Conservation (phyloP, 176 grass and related monocot species). For the Musa acuminata region DNA sequence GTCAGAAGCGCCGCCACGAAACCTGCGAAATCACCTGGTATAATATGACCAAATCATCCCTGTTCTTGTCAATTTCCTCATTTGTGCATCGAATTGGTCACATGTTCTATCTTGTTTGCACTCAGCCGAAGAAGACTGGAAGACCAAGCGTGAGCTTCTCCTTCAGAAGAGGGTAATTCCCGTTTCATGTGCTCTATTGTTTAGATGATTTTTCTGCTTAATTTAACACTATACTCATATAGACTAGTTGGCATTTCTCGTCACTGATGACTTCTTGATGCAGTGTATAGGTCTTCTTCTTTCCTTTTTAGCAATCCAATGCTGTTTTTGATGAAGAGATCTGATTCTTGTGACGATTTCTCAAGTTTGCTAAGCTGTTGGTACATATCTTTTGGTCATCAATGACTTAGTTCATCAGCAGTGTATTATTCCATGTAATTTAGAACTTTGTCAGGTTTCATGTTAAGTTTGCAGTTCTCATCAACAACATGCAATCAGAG, state of each 20-base stretch:
- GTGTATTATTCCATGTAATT: neutral
- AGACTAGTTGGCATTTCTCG: too few species aligned
- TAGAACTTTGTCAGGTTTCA: constrained; percentile 6
- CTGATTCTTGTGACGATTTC: too few species aligned
- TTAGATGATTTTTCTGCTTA: too few species aligned
- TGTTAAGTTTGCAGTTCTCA: constrained; percentile 8
- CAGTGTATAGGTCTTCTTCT: neutral
- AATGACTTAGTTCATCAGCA: neutral
- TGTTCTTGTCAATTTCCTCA: constrained; percentile 2
- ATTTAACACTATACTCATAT: too few species aligned
- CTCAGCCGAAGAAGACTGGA: constrained; percentile 94
- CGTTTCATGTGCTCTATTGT: neutral
- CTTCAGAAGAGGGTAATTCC: constrained; percentile 63
- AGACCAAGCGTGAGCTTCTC: constrained; percentile 68
- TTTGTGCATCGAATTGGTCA: constrained; percentile 7
- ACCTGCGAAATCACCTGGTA: constrained; percentile 80
- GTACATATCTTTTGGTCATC: neutral
- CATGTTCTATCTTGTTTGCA: constrained; percentile 6
- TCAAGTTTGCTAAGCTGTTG: too few species aligned
- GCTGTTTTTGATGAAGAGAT: too few species aligned
- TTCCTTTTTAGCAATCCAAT: neutral
- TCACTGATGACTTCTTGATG: too few species aligned
- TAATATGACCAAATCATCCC: neutral
- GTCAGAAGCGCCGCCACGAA: constrained; percentile 73
- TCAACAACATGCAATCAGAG: neutral